phyloP scores from a whole-genome alignment of 169 alveolate genomes.

The Sarcocystis neurona region DNA sequence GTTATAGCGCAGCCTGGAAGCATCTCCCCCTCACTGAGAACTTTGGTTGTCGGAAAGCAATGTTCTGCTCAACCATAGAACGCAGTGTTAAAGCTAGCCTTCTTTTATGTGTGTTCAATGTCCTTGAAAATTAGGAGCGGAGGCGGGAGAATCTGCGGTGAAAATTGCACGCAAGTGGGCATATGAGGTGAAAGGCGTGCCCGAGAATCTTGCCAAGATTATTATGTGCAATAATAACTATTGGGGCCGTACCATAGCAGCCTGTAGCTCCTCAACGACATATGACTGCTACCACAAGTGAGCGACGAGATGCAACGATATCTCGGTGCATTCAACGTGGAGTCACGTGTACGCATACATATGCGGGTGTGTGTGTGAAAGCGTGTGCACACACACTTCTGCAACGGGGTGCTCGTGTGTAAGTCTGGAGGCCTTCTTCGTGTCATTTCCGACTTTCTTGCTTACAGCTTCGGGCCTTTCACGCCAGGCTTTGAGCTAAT shows the following conservation, averaged over 20 bases:
- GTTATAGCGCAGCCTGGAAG: background rate
- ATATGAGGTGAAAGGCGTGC: constrained; percentile 87
- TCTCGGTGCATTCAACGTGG: background rate
- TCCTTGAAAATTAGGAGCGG: no score
- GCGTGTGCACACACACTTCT: no score
- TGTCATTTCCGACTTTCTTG: no score
- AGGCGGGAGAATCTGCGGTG: constrained; percentile 91
- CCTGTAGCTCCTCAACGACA: constrained; percentile 88
- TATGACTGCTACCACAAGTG: constrained; percentile 82
- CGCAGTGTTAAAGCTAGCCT: no score
- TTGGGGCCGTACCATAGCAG: constrained; percentile 93
- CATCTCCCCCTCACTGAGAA: background rate
- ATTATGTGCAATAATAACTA: constrained; percentile 80
- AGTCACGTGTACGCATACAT: background rate
- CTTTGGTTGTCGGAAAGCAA: no score
- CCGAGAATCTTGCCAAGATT: constrained; percentile 84
- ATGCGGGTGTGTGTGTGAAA: background rate
- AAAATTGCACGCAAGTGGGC: constrained; percentile 95
- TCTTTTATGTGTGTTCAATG: no score
- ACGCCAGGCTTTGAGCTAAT: constrained; percentile 80
- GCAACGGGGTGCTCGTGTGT: no score
- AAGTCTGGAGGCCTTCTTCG: no score
- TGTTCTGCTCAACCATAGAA: no score
- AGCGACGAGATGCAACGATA: background rate
- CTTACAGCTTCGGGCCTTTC: constrained; percentile 64